Evolutionary conservation across 768 basidiomycete genomes (phyloP), one percentile per base, ranked within the genome.

Genomic region (Mycena galericulata): DNA sequence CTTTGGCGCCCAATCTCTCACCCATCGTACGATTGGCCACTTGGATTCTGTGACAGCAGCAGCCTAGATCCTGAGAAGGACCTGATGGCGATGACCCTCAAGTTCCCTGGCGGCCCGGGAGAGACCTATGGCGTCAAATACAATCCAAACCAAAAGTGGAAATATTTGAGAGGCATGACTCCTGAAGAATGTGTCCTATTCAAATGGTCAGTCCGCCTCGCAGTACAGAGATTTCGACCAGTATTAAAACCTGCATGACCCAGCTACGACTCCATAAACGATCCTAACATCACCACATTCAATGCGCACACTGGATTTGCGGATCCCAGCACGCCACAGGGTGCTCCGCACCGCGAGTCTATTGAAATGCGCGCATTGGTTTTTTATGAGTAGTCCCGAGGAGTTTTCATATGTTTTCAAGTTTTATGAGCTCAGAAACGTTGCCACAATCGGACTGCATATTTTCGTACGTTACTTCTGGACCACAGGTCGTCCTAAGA

Each of bases 311-410:
- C 85, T 17, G 87, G 81, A 0, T 89, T 89, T 66, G 62, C 76
- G 32, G 87, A 88, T 66, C 82, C 84, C 1, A 76, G 76, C 1
- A 84, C 85, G 2, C 86, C 85, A 0, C 66, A 76, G 47, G 85
- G 79, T 38, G 80, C 83, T 1, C 84, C 82, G 4, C 72, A 77
- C 18, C 77, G 87, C 45, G 82, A 88, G 72, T 88, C 87, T 1
- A 87, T 88, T 27, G 87, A 88, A 74, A 69, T 88, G 26, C 76
- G 87, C 49, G 83, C 87, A 1, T 76, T 88, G 11, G 85, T 88
- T 2, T 88, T 88, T 75, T 87, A 87, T 62, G 83, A 86, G 61
- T 83, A 65, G 43, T 7, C 14, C 34, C 8, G 14, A 36, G 34
- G 34, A 36, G 34, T n/a, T n/a, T n/a, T n/a, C n/a, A n/a, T n/a